These are phyloP conservation scores for Ophiostoma sp. DNA, from an alignment of 2,329 filamentous ascomycete genomes.

Conservation along the genomic window DNA sequence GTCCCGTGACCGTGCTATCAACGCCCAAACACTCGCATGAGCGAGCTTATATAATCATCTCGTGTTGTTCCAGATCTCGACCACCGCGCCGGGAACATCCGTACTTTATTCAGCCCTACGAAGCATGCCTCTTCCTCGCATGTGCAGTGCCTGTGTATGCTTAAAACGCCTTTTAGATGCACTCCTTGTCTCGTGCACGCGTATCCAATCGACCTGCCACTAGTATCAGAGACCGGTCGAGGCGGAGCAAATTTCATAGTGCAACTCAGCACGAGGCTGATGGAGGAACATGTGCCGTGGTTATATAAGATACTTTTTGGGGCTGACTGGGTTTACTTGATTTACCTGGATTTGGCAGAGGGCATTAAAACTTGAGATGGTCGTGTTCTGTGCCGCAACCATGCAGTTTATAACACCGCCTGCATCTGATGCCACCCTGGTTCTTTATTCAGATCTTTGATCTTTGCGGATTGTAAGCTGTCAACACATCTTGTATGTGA, in stretches of 20 bases:
- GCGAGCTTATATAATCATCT: not conserved
- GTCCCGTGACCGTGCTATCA: constrained; percentile 13
- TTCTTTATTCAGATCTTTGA: too few relatives aligned
- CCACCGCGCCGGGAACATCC: not conserved
- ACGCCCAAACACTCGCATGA: not conserved
- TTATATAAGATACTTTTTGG: too few relatives aligned
- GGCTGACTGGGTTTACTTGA: too few relatives aligned
- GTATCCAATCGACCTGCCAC: not conserved
- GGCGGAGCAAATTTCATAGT: not conserved
- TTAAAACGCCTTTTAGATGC: not conserved
- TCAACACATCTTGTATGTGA: too few relatives aligned
- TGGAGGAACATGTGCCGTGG: not conserved
- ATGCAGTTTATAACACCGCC: too few relatives aligned
- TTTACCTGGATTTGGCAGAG: not conserved
- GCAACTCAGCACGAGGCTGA: not conserved
- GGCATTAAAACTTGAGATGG: too few relatives aligned
- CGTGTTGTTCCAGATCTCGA: not conserved
- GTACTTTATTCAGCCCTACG: not conserved
- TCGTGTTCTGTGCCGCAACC: too few relatives aligned
- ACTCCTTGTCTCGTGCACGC: not conserved
- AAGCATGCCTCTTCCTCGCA: too few relatives aligned
- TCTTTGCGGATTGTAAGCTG: too few relatives aligned
- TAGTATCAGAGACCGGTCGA: not conserved
- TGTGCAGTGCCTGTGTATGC: not conserved
- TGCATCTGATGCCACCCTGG: too few relatives aligned